phyloP scores from a whole-genome alignment of 2,329 filamentous ascomycete genomes.

The Aspergillus pseudoviridinutans region DNA sequence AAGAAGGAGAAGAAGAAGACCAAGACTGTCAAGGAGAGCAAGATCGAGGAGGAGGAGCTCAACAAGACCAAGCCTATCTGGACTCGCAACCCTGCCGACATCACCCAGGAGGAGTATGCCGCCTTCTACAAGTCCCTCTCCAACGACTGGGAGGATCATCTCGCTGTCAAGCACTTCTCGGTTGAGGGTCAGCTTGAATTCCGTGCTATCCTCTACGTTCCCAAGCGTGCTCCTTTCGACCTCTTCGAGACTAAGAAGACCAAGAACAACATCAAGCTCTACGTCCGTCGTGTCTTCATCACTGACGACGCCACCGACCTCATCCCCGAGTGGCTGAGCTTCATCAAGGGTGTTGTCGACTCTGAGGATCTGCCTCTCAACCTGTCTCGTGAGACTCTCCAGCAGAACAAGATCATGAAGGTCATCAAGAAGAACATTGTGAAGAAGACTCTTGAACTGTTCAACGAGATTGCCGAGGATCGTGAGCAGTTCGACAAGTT shows the following conservation, averaged over 20 bases:
- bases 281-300: slow-evolving; percentile 99
- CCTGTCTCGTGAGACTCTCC: slow-evolving; percentile 98
- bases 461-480: slow-evolving; percentile 98
- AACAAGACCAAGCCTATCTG: slow-evolving; percentile 99
- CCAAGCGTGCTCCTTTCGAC: slow-evolving; percentile 98
- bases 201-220: slow-evolving; percentile 98
- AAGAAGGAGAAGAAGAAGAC: slow-evolving; percentile 94
- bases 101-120: slow-evolving; percentile 93
- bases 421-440: slow-evolving; percentile 99
- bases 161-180: slow-evolving; percentile 99
- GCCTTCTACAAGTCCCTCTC: slow-evolving; percentile 99
- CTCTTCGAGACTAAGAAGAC: slow-evolving; percentile 99
- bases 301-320: slow-evolving; percentile 98
- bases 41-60: slow-evolving; percentile 98
- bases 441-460: slow-evolving; percentile 99
- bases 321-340: slow-evolving; percentile 98
- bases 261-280: slow-evolving; percentile 99
- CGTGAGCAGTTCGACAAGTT: slow-evolving; percentile 99
- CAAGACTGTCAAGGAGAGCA: slow-evolving; percentile 99
- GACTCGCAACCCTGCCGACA: slow-evolving; percentile 96
- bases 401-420: slow-evolving; percentile 99
- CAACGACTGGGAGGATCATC: slow-evolving; percentile 99
- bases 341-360: slow-evolving; percentile 99
- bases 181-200: slow-evolving; percentile 99
- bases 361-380: slow-evolving; percentile 99